Conservation (phyloP, 2,329 filamentous ascomycete species). For the Talaromyces sp. region DNA sequence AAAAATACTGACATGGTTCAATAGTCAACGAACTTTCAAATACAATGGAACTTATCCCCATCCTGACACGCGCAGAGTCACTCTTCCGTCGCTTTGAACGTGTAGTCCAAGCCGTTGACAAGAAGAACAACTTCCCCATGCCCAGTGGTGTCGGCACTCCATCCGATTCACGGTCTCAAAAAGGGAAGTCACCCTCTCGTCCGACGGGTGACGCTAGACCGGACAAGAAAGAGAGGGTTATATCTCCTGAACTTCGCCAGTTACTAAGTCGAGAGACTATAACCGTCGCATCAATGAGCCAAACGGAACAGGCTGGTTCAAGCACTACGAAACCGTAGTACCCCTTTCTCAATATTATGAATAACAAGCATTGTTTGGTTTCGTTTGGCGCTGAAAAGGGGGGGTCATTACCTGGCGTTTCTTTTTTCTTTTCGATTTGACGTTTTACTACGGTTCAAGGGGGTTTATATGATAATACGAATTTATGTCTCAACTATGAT, state of each 20-base stretch:
- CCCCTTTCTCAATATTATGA: neutral
- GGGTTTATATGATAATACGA: neutral
- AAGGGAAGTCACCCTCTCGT: constrained; percentile 34
- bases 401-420: neutral
- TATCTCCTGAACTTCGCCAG: constrained; percentile 62
- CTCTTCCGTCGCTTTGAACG: constrained; percentile 86
- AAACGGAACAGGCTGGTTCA: constrained; percentile 2
- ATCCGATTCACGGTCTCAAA: constrained; percentile 27
- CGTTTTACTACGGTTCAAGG: neutral
- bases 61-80: constrained; percentile 80
- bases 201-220: constrained; percentile 20
- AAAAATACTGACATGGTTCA: neutral
- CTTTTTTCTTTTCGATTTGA: neutral
- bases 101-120: constrained; percentile 86
- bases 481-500: neutral
- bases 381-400: neutral
- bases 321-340: neutral
- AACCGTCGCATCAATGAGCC: neutral
- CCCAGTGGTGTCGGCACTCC: constrained; percentile 50
- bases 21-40: constrained; percentile 91
- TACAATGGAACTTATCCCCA: constrained; percentile 85
- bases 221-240: constrained; percentile 50
- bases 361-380: constrained; percentile 7
- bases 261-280: constrained; percentile 57
- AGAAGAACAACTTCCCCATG: constrained; percentile 79